A percentile compares a stretch with the other conserved stretches of the same genome.
These are phyloP conservation scores for Sonneratia alba DNA, from an alignment of 345 rosid species.

Conservation along the genomic window DNA sequence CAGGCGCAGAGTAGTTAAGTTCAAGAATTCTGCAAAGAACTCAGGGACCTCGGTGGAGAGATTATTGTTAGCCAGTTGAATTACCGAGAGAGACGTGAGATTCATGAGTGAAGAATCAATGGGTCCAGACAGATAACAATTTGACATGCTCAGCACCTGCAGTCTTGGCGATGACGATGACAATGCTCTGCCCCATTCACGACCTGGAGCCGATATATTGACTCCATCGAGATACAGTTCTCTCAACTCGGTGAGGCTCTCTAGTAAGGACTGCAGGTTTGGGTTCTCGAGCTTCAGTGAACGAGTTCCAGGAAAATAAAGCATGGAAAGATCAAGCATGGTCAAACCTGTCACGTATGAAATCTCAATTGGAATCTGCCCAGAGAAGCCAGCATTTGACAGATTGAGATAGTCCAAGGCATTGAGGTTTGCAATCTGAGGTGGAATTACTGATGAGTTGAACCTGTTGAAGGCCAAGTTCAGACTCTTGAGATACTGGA, in stretches of 20 bases:
- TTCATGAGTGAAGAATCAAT: conserved; percentile 10
- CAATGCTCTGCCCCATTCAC: conserved; percentile 24
- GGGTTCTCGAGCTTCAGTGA: conserved; percentile 24
- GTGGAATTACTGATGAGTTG: conserved; percentile 18
- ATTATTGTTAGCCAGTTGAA: conserved; percentile 13
- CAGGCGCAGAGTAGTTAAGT: conserved; percentile 18
- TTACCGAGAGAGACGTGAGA: conserved; percentile 16
- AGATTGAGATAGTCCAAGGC: conserved; percentile 23
- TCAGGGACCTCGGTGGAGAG: conserved; percentile 19
- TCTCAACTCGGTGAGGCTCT: conserved; percentile 29
- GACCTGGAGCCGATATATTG: conserved; percentile 10
- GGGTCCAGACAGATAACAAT: conserved; percentile 27
- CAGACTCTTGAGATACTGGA: conserved; percentile 27
- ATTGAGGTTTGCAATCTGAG: conserved; percentile 20
- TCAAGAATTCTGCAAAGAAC: conserved; percentile 16
- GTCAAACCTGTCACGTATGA: conserved; percentile 29
- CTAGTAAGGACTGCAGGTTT: conserved; percentile 15
- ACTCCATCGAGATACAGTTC: conserved; percentile 23
- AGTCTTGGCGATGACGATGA: conserved; percentile 20
- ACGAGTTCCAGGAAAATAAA: neutral
- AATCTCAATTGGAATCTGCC: conserved; percentile 25
- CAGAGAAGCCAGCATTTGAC: conserved; percentile 24
- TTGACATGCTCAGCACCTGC: conserved; percentile 23
- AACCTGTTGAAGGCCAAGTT: conserved; percentile 32
- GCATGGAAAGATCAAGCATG: conserved; percentile 31